Evolutionary conservation across 371 early-diverging fungal genomes (phyloP).

Genomic region (Dichotomocladium elegans): DNA sequence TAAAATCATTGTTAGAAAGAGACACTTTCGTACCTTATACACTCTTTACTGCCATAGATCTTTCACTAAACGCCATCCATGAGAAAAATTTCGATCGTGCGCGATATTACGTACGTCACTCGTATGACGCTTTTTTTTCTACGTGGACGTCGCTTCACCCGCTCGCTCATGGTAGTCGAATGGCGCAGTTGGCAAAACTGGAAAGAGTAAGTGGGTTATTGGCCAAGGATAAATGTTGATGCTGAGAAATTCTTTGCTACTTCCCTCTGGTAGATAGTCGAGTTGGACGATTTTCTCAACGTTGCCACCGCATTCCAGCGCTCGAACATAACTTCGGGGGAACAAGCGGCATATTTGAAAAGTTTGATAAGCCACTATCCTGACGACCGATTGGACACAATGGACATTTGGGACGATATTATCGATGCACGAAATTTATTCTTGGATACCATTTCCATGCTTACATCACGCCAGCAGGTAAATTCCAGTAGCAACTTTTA

Average conservation of each 20-base stretch:
- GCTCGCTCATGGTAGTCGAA: slow-evolving; percentile 45
- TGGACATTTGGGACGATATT: slow-evolving; percentile 54
- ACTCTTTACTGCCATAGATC: slow-evolving; percentile 28
- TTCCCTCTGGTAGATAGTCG: slow-evolving; percentile 63
- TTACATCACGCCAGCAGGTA: neutral
- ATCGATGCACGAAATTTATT: slow-evolving; percentile 26
- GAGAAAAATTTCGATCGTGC: slow-evolving; percentile 49
- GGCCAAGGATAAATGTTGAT: neutral
- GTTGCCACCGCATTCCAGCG: slow-evolving; percentile 34
- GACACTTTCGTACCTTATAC: neutral
- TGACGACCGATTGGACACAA: slow-evolving; percentile 30
- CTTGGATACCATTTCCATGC: slow-evolving; percentile 17
- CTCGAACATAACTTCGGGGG: neutral
- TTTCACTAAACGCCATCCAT: slow-evolving; percentile 41
- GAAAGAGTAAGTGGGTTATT: slow-evolving; percentile 43
- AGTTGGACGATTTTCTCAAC: slow-evolving; percentile 57
- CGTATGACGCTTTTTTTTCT: slow-evolving; percentile 50
- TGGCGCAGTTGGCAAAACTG: slow-evolving; percentile 39
- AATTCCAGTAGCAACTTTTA: too few relatives aligned
- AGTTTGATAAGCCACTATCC: slow-evolving; percentile 19
- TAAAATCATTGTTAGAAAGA: slow-evolving; percentile 17
- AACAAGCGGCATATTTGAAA: neutral
- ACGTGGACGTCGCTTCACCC: slow-evolving; percentile 55
- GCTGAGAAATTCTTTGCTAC: too few relatives aligned
- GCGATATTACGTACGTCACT: slow-evolving; percentile 42